A percentile compares a stretch with the other conserved stretches of the same genome.
These are phyloP conservation scores for Cubamyces sp. DNA, from an alignment of 768 basidiomycete species.

Conservation along the genomic window DNA sequence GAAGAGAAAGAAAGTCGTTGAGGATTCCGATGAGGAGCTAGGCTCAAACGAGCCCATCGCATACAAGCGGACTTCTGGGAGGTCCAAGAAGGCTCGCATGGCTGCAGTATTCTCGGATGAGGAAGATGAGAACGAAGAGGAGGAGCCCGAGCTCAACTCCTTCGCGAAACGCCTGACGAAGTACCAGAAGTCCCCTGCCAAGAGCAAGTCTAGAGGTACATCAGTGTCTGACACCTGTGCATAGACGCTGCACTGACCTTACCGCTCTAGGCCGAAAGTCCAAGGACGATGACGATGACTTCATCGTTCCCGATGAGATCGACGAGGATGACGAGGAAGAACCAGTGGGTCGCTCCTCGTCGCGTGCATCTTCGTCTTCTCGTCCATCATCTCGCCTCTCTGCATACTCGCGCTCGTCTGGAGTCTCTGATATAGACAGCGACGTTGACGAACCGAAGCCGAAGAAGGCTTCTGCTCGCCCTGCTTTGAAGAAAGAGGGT, in stretches of 20 bases:
- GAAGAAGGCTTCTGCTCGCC: constrained; percentile 43
- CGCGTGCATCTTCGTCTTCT: constrained; percentile 50
- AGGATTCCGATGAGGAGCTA: constrained; percentile 74
- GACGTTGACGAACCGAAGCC: constrained; percentile 37
- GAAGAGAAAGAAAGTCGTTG: constrained; percentile 65
- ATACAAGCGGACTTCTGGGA: constrained; percentile 39
- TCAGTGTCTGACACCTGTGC: neutral
- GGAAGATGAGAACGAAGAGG: constrained; percentile 52
- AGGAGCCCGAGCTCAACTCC: constrained; percentile 40
- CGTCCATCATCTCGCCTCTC: constrained; percentile 40
- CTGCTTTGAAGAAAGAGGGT: constrained; percentile 38
- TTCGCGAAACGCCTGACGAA: constrained; percentile 65
- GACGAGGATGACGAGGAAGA: constrained; percentile 50
- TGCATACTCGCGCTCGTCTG: constrained; percentile 33
- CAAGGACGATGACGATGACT: constrained; percentile 69
- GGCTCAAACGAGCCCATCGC: constrained; percentile 17
- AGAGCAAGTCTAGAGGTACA: constrained; percentile 47
- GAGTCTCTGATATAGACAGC: constrained; percentile 41
- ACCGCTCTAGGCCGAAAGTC: constrained; percentile 44
- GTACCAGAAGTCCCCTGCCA: constrained; percentile 66
- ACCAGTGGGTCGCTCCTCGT: constrained; percentile 45
- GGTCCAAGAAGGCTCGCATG: constrained; percentile 65
- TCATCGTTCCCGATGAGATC: constrained; percentile 69
- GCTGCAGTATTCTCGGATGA: constrained; percentile 51
- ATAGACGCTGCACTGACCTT: neutral